Evolutionary conservation across 2,329 filamentous ascomycete genomes (phyloP).

Genomic region (Aspergillus flavus): DNA sequence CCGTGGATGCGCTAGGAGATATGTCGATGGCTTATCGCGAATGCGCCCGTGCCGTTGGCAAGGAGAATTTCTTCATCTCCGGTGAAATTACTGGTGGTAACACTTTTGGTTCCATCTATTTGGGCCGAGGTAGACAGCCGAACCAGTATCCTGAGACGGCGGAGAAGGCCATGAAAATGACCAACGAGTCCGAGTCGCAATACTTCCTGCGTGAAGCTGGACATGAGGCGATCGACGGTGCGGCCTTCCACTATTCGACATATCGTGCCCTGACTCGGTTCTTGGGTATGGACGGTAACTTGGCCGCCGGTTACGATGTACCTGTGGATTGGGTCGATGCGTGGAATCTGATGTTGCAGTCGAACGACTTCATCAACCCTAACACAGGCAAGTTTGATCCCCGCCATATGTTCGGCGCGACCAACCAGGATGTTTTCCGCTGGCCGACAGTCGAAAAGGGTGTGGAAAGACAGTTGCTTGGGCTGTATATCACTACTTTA

Average conservation of each 20-base stretch:
- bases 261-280: conserved; percentile 65
- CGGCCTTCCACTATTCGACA: conserved; percentile 66
- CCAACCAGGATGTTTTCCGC: conserved; percentile 68
- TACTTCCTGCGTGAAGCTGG: conserved; percentile 57
- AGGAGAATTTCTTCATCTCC: conserved; percentile 65
- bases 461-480: conserved; percentile 59
- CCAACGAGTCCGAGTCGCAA: conserved; percentile 45
- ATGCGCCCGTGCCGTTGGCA: conserved; percentile 59
- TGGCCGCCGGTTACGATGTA: conserved; percentile 57
- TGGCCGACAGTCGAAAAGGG: conserved; percentile 64
- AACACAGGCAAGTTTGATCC: conserved; percentile 65
- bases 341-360: conserved; percentile 60
- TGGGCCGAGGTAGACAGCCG: conserved; percentile 63
- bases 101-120: conserved; percentile 61
- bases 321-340: conserved; percentile 57
- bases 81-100: conserved; percentile 67
- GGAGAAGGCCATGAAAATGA: conserved; percentile 53
- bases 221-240: conserved; percentile 59
- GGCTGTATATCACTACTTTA: conserved; percentile 61
- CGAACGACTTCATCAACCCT: conserved; percentile 63
- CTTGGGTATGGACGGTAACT: conserved; percentile 61
- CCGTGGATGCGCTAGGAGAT: conserved; percentile 62
- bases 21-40: conserved; percentile 60
- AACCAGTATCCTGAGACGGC: conserved; percentile 53
- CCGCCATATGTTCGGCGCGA: conserved; percentile 65